phyloP scores from a whole-genome alignment of 2,329 filamentous ascomycete genomes.

The Rhinocladiella similis region DNA sequence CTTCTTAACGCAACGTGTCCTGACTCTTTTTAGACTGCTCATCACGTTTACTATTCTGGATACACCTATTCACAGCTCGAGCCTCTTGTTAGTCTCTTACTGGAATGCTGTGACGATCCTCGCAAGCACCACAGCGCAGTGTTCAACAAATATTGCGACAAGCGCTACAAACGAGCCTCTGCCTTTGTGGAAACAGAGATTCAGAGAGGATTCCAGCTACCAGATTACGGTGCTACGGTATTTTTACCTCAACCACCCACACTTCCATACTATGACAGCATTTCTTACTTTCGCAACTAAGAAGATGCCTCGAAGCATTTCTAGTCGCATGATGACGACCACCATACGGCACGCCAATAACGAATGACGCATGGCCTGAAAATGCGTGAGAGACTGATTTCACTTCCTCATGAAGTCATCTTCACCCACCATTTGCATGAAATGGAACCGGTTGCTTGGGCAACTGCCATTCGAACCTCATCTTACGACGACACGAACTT shows the following conservation, averaged over 20 bases:
- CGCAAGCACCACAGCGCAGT: constrained; percentile 81
- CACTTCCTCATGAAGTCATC: not conserved
- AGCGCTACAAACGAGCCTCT: constrained; percentile 82
- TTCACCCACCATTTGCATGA: not conserved
- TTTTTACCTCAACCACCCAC: constrained; percentile 13
- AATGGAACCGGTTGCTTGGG: not conserved
- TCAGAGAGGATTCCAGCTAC: constrained; percentile 58
- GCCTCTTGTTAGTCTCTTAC: constrained; percentile 72
- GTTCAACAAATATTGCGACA: constrained; percentile 88
- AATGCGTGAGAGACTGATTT: not conserved
- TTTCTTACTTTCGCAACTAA: constrained; percentile 24
- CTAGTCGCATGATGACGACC: not conserved
- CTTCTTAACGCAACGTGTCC: not conserved
- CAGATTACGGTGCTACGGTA: constrained; percentile 32
- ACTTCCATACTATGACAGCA: constrained; percentile 26
- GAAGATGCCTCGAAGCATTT: constrained; percentile 1
- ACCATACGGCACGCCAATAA: not conserved
- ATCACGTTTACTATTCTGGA: constrained; percentile 88
- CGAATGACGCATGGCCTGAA: not conserved
- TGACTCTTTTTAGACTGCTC: constrained; percentile 60
- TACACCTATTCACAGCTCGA: constrained; percentile 86
- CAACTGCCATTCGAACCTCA: constrained; percentile 10
- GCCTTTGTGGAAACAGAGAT: constrained; percentile 76
- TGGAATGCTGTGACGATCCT: constrained; percentile 84
- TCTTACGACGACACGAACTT: constrained; percentile 25